Evolutionary conservation across 2,329 filamentous ascomycete species (phyloP).

Genomic region (Venturia nashicola): DNA sequence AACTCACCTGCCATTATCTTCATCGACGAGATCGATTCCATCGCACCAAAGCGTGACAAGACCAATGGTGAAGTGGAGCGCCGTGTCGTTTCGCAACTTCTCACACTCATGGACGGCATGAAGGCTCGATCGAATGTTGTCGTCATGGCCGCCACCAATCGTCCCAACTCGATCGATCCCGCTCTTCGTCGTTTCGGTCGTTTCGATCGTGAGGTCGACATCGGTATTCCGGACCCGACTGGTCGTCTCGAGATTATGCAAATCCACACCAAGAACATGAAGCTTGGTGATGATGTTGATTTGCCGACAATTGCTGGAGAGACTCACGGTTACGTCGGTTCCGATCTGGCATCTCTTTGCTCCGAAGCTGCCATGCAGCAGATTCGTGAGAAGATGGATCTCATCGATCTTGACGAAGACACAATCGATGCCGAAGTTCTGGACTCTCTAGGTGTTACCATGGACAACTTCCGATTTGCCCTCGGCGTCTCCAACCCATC

Average conservation of each 20-base stretch:
- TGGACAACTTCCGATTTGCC: slow-evolving; percentile 99
- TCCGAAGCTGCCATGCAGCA: slow-evolving; percentile 99
- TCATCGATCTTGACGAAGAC: slow-evolving; percentile 97
- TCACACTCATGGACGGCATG: slow-evolving; percentile 99
- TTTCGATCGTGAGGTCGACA: slow-evolving; percentile 98
- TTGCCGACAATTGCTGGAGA: slow-evolving; percentile 93
- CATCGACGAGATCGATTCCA: slow-evolving; percentile 98
- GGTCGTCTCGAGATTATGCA: slow-evolving; percentile 97
- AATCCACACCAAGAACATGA: slow-evolving; percentile 99
- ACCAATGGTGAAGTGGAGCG: slow-evolving; percentile 98
- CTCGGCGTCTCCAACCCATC: slow-evolving; percentile 98
- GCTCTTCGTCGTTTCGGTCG: slow-evolving; percentile 95
- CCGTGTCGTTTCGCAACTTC: slow-evolving; percentile 91
- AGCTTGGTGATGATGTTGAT: slow-evolving; percentile 91
- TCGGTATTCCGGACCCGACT: slow-evolving; percentile 94
- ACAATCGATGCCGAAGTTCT: slow-evolving; percentile 98
- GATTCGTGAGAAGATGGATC: slow-evolving; percentile 99
- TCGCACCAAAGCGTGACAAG: slow-evolving; percentile 99
- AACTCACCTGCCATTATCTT: slow-evolving; percentile 99
- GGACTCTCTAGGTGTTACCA: slow-evolving; percentile 94
- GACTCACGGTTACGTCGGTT: slow-evolving; percentile 98
- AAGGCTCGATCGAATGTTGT: slow-evolving; percentile 98
- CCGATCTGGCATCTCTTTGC: slow-evolving; percentile 94
- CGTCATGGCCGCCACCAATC: slow-evolving; percentile 98
- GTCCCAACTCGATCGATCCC: slow-evolving; percentile 96